Base-by-base conservation (phyloP, 768 basidiomycete genomes). In the Termitomyces sp. region DNA sequence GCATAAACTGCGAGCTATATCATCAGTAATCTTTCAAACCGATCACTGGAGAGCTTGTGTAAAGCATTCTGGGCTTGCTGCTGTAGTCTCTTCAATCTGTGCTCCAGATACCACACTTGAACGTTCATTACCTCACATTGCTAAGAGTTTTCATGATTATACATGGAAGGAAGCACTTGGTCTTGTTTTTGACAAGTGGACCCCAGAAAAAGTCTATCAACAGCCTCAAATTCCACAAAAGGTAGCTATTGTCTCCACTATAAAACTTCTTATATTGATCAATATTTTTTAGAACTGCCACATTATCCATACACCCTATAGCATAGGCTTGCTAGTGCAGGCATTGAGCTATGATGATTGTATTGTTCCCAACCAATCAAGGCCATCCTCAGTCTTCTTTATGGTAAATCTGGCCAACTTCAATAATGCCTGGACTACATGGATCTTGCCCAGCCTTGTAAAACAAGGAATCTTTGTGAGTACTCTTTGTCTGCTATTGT, bases 331-430 rank as follows among this genome's bases (percentile, higher is more conserved):
- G 12, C 26, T 57, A 4, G 36, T 57, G 7, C 13, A 44, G 13
- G 56, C 18, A 33, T 14, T 57, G 18, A 37, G 40, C 8, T 4
- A 16, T 33, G 24, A 52, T 33, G 33, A 34, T 26, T 53, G 57
- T 33, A 58, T 58, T 20, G 36, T 53, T 52, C 50, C 57, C 13
- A 51, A 24, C 14, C 5, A 22, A 20, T 58, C 57, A 20, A 39
- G 34, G 13, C 42, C 51, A 36, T 58, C 57, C 5, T 58, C 57
- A 8, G 30, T 52, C 2, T 57, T 57, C n/a, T 49, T 58, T 5
- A 16, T 44, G n/a, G 24, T 58, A 9, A 45, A 43, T n/a, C 44
- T 58, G 5, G 4, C 5, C 24, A 50, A 57, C 32, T 52, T 53
- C n/a, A 16, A 33, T 8, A 42, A 40, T 52, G 57, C 50, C 26